Conservation (phyloP, 306 rosid genomes). For the Geum urbanum region DNA sequence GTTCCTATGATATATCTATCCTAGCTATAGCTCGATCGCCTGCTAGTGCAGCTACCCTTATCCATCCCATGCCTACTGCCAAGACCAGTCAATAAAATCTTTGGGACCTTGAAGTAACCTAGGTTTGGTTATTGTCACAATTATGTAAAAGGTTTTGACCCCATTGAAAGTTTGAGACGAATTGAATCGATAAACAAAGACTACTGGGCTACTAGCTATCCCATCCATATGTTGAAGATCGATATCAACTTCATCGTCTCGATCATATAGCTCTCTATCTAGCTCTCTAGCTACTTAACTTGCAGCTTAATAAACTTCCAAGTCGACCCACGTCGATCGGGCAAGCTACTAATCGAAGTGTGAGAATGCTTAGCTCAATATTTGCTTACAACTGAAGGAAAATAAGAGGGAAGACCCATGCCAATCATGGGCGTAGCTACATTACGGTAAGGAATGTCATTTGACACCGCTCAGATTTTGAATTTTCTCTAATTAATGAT, state of each 20-base stretch:
- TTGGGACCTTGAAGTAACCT: not conserved
- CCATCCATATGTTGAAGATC: not conserved
- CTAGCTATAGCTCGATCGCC: too few relatives aligned
- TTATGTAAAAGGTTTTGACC: not conserved
- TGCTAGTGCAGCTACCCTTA: not conserved
- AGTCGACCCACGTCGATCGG: not conserved
- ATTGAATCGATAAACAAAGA: not conserved
- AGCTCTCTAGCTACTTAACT: not conserved
- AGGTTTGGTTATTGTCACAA: not conserved
- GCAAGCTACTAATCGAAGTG: not conserved
- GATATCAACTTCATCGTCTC: not conserved
- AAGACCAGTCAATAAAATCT: conserved; percentile 1
- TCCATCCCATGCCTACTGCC: not conserved
- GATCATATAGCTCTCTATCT: not conserved
- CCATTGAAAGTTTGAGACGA: too few relatives aligned
- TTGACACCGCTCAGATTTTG: too few relatives aligned
- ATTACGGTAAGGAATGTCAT: too few relatives aligned
- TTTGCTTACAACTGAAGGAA: not conserved
- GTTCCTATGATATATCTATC: too few relatives aligned
- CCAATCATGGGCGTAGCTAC: too few relatives aligned
- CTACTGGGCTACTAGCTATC: not conserved
- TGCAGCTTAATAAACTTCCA: not conserved
- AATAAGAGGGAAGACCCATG: not conserved
- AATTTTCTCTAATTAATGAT: too few relatives aligned
- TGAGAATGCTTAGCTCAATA: not conserved